Base-by-base conservation (phyloP, 2,329 filamentous ascomycete species). In the Sarocladium brachiariae region DNA sequence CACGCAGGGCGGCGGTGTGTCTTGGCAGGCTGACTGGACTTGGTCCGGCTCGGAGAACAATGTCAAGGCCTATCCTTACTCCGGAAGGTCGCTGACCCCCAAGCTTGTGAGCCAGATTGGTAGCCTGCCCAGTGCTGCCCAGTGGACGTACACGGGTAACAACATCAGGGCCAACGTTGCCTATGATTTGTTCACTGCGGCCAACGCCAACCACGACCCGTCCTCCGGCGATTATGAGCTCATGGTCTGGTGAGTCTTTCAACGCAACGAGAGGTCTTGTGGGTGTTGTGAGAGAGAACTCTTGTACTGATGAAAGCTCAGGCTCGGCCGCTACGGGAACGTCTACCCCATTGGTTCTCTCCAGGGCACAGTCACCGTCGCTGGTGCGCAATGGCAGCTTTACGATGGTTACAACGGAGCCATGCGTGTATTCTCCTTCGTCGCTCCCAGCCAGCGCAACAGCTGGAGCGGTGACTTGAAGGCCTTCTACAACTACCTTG, bases 101-200 rank as follows among this genome's bases (percentile, higher is more conserved):
- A 57, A 57, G 50, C 52, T 62, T 11, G 52, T 72, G 24, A 64
- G 58, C 24, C 52, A 57, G 18, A 65, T 71, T 39, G 34, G 52
- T 8, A 62, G 55, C 11, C 67, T 72, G 41, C 62, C 63, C 14
- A 61, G 60, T 3, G 62, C 57, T 2, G 63, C 65, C 54, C 55
- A 58, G 6, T 70, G 66, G 62, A 55, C 52, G 57, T 69, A 66
- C 55, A 54, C 53, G 34, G 60, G 60, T 21, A 56, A 49, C 48
- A 52, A 58, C 50, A 50, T 64, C 39, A 67, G 79, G 23, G 76
- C 76, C 45, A 71, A 83, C 59, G 79, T 83, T 6, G 70, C 78
- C 5, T 83, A 81, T 60, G 78, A 83, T 58, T 61, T 83, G 41
- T 83, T 83, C 68, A 78, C 78, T 21, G 66, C 68, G 6, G 62